Evolutionary conservation across 768 basidiomycete species (phyloP).

Genomic region (Tricholoma flavovirens): DNA sequence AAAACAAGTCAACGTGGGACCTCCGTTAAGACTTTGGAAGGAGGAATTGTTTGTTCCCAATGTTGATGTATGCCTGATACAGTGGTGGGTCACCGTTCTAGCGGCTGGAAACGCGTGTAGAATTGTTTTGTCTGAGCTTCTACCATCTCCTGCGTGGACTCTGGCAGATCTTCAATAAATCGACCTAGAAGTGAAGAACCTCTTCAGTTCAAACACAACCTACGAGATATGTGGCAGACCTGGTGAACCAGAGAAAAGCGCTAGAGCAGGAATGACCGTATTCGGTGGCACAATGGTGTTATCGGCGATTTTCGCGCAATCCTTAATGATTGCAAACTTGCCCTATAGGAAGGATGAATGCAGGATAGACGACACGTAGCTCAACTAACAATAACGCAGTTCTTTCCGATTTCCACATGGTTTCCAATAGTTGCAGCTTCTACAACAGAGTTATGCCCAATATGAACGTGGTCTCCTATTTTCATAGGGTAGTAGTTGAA

Average conservation of each 20-base stretch:
- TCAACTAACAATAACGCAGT: conserved; percentile 81
- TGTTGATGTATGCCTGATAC: background rate
- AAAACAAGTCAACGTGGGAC: too few species aligned
- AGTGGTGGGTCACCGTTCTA: conserved; percentile 27
- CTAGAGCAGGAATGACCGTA: conserved; percentile 85
- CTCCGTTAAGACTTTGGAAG: too few species aligned
- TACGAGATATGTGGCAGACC: conserved; percentile 39
- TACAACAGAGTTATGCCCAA: conserved; percentile 82
- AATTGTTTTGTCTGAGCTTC: conserved; percentile 82
- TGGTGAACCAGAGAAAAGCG: conserved; percentile 84
- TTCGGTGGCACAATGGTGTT: conserved; percentile 87
- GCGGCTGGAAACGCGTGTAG: conserved; percentile 77
- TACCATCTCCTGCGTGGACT: conserved; percentile 89
- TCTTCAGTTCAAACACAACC: background rate
- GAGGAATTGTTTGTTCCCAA: too few species aligned
- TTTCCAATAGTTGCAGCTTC: conserved; percentile 95
- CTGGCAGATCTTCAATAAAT: conserved; percentile 80
- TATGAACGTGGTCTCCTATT: conserved; percentile 91
- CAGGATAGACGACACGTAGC: background rate
- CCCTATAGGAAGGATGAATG: conserved; percentile 48
- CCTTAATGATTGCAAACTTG: conserved; percentile 95
- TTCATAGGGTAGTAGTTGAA: conserved; percentile 99
- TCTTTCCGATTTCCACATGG: conserved; percentile 91
- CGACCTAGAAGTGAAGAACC: conserved; percentile 43
- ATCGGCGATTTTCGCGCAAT: conserved; percentile 87